A percentile compares a stretch with the other conserved stretches of the same genome.
phyloP scores from a whole-genome alignment of 1,139 yeast genomes.

The Saccharomyces hybrid region DNA sequence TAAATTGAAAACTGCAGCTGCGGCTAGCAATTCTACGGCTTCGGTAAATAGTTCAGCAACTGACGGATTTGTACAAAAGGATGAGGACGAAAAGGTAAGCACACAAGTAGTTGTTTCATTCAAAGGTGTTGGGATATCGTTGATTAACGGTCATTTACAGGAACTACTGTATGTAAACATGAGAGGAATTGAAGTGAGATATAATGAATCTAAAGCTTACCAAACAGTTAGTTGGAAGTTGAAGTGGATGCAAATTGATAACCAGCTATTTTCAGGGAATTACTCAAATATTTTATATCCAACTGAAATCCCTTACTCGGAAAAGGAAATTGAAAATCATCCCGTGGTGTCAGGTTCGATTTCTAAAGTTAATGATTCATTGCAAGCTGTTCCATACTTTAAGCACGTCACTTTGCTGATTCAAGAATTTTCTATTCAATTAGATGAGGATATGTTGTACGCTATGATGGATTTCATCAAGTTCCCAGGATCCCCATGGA shows the following conservation, averaged over 20 bases:
- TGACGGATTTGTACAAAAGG: slow-evolving; percentile 56
- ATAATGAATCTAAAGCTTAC: slow-evolving; percentile 76
- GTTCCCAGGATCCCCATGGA: slow-evolving; percentile 67
- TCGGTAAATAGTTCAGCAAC: slow-evolving; percentile 33
- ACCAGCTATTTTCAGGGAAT: slow-evolving; percentile 80
- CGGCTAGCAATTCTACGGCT: slow-evolving; percentile 14
- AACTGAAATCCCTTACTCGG: slow-evolving; percentile 77
- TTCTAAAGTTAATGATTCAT: slow-evolving; percentile 76
- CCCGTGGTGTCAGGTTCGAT: slow-evolving; percentile 85
- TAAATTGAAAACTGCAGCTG: slow-evolving; percentile 34
- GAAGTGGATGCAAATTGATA: slow-evolving; percentile 93
- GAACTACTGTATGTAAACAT: slow-evolving; percentile 79
- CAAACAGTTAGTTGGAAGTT: slow-evolving; percentile 73
- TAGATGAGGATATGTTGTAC: slow-evolving; percentile 88
- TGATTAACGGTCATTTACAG: slow-evolving; percentile 60
- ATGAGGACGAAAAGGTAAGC: slow-evolving; percentile 60
- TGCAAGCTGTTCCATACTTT: slow-evolving; percentile 82
- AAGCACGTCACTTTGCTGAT: slow-evolving; percentile 84
- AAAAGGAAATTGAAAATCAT: slow-evolving; percentile 77
- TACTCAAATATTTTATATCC: slow-evolving; percentile 91
- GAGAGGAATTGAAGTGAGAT: slow-evolving; percentile 72
- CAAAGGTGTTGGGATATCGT: slow-evolving; percentile 85
- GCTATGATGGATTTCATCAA: slow-evolving; percentile 74
- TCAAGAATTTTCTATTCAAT: slow-evolving; percentile 86
- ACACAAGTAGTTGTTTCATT: slow-evolving; percentile 56